Conservation (phyloP, 192 early-diverging fungal species). For the Backusella parvicylindrica region DNA sequence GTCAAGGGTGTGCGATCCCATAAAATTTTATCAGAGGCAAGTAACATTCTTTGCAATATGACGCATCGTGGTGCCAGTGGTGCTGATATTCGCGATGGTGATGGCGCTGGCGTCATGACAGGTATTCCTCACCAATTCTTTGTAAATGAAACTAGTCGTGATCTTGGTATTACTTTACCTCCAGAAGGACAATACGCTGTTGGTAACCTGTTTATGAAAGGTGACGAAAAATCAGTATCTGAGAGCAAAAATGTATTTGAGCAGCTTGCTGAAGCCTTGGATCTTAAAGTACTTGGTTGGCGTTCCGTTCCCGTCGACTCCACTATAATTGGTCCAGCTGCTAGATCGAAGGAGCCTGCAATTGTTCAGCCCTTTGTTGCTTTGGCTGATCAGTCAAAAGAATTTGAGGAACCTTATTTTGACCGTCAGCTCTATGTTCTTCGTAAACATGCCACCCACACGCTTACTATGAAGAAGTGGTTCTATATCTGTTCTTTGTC, state of each 20-base stretch:
- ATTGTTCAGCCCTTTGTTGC: conserved; percentile 93
- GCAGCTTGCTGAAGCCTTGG: conserved; percentile 68
- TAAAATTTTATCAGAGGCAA: conserved; percentile 87
- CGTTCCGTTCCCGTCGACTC: conserved; percentile 82
- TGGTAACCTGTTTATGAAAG: conserved; percentile 91
- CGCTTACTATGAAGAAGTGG: conserved; percentile 83
- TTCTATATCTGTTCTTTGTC: conserved; percentile 98
- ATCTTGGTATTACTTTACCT: conserved; percentile 67
- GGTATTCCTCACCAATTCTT: conserved; percentile 93
- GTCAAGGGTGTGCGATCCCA: conserved; percentile 86
- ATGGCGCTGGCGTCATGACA: conserved; percentile 97
- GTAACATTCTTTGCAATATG: conserved; percentile 96
- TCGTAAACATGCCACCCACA: conserved; percentile 87
- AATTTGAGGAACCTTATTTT: conserved; percentile 61
- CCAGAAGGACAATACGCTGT: conserved; percentile 87
- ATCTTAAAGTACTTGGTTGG: conserved; percentile 86
- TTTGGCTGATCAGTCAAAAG: conserved; percentile 37
- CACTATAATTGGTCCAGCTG: conserved; percentile 85
- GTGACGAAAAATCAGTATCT: conserved; percentile 56
- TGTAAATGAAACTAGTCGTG: conserved; percentile 53
- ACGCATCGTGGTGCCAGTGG: conserved; percentile 97
- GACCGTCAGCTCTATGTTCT: conserved; percentile 87
- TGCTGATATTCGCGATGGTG: conserved; percentile 93
- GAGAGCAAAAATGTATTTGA: conserved; percentile 79
- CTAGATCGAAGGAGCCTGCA: conserved; percentile 88